Base-by-base conservation (phyloP, 2,329 filamentous ascomycete genomes). In the Xylariaceae sp. region DNA sequence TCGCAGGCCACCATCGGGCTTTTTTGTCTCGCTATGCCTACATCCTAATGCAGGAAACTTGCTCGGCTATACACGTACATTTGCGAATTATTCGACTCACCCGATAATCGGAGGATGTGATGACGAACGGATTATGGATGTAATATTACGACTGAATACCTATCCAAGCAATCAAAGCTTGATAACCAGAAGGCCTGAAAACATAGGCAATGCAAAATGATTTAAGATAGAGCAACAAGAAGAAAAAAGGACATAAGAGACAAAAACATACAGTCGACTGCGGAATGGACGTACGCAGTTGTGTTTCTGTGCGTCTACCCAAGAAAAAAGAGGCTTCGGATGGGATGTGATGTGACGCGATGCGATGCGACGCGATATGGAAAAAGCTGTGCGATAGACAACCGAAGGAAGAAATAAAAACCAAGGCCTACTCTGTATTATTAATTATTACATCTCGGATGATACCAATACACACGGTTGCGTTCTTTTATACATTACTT, bases 401-500 rank as follows among this genome's bases (percentile, higher is more conserved):
- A 19, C 19, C 19, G 19, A 19, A 19, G 19, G 19, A 19, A 19
- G 19, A 19, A 19, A 19, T 19, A 19, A 19, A 19, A 19, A 19
- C 19, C 19, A 19, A 19, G 19, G 19, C 19, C 19, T 19, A 50
- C 47, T 41, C 32, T 53, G 54, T 51, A 51, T 41, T 27, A 29
- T 43, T 27, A 44, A 29, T 43, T 12, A 26, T 43, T 5, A 48
- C 43, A 35, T 19, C 37, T 3, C 42, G 12, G 26, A 49, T 26
- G 41, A 55, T 41, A 49, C 43, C 31, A 54, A 54, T 43, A 48
- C 19, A 47, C 19, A 27, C n/a, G 12, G 9, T 11, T 41, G 39
- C 3, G 6, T 19, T 41, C 29, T 43, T 6, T 29, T 11, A n/a
- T 43, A 6, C 27, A 1, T 19, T 19, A 19, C 19, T 19, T 19